These are phyloP conservation scores for Hypoxylon fuscum DNA, from an alignment of 495 filamentous ascomycete genomes.

Conservation along the genomic window DNA sequence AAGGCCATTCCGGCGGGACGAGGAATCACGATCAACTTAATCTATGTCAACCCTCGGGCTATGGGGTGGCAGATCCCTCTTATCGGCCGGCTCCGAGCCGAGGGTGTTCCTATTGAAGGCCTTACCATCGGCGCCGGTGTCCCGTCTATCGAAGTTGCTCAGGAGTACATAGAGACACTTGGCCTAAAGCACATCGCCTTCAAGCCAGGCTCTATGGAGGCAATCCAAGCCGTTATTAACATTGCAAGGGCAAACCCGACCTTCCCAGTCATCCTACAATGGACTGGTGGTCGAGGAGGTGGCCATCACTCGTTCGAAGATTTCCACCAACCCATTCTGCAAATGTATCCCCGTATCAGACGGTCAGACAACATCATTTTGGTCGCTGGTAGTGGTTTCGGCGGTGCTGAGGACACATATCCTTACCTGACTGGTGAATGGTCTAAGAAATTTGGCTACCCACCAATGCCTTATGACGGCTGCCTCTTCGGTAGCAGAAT, in stretches of 20 bases:
- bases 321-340: constrained; percentile 91
- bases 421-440: constrained; percentile 90
- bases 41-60: constrained; percentile 94
- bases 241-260: constrained; percentile 89
- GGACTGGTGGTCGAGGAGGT: constrained; percentile 93
- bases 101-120: constrained; percentile 93
- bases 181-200: constrained; percentile 94
- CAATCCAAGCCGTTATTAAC: constrained; percentile 89
- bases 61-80: constrained; percentile 99
- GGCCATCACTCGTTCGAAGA: constrained; percentile 96
- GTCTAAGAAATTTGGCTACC: constrained; percentile 85
- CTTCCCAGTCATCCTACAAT: constrained; percentile 91
- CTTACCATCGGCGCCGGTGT: constrained; percentile 95
- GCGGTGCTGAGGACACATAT: constrained; percentile 89
- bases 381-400: constrained; percentile 91
- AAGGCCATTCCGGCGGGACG: constrained; percentile 86
- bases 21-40: constrained; percentile 92
- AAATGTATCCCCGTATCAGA: constrained; percentile 87
- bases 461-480: constrained; percentile 94
- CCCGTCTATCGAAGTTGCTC: constrained; percentile 90
- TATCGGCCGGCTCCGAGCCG: constrained; percentile 80
- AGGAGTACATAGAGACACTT: constrained; percentile 93
- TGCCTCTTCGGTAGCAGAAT: constrained; percentile 89
- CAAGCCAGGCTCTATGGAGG: constrained; percentile 91
- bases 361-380: constrained; percentile 86